phyloP scores from a whole-genome alignment of 2,329 filamentous ascomycete genomes.

The Colletotrichum sansevieriae region DNA sequence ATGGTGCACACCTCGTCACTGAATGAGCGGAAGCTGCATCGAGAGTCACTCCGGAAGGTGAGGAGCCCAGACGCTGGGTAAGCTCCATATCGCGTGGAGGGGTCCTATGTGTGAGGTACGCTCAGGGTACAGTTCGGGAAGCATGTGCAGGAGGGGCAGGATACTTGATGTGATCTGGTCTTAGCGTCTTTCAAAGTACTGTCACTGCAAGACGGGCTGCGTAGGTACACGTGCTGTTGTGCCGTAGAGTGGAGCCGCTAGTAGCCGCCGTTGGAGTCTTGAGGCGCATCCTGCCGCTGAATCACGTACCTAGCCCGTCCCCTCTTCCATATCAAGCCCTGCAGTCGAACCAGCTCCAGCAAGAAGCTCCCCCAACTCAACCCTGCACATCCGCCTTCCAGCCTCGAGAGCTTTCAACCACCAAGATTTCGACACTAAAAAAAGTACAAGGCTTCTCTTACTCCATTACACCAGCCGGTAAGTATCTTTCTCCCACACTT shows the following conservation, averaged over 20 bases:
- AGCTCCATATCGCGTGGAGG: slow-evolving; percentile 33
- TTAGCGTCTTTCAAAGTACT: slow-evolving; percentile 22
- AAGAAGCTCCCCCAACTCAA: slow-evolving; percentile 26
- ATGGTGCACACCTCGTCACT: neutral
- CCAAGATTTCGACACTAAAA: slow-evolving; percentile 10
- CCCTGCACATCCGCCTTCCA: slow-evolving; percentile 10
- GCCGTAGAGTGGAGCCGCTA: neutral
- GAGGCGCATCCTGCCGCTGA: slow-evolving; percentile 14
- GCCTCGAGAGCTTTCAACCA: slow-evolving; percentile 19
- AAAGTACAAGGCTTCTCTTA: neutral
- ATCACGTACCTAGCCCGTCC: slow-evolving; percentile 26
- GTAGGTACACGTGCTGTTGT: slow-evolving; percentile 14
- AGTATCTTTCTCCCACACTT: slow-evolving; percentile 28
- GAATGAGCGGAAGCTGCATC: neutral
- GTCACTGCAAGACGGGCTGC: neutral
- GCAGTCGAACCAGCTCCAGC: slow-evolving; percentile 12
- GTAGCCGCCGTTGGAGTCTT: slow-evolving; percentile 34
- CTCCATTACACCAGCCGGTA: slow-evolving; percentile 7
- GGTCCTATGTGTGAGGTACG: slow-evolving; percentile 27
- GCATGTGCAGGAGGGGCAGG: slow-evolving; percentile 40
- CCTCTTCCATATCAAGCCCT: slow-evolving; percentile 14
- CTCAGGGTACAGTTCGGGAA: slow-evolving; percentile 25
- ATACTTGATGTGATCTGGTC: slow-evolving; percentile 27
- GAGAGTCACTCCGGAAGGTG: neutral
- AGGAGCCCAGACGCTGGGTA: slow-evolving; percentile 21